phyloP scores from a whole-genome alignment of 768 basidiomycete genomes.

The Boletellus emodensis region DNA sequence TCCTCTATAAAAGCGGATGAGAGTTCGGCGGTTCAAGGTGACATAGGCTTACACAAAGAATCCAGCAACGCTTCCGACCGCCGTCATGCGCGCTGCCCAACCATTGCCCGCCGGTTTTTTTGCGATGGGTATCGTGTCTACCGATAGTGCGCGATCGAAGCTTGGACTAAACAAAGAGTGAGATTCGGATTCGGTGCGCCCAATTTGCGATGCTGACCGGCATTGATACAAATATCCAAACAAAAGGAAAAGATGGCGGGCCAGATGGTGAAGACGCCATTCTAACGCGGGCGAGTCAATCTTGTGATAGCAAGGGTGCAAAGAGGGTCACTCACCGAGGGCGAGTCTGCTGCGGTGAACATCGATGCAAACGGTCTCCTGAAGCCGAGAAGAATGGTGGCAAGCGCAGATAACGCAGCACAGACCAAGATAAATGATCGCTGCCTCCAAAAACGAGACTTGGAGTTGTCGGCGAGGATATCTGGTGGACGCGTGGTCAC shows the following conservation, averaged over 20 bases:
- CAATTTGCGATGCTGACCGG: conserved; percentile 31
- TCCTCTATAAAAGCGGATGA: conserved; percentile 45
- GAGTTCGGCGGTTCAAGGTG: neutral
- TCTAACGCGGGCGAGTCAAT: conserved; percentile 33
- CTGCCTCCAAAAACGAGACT: conserved; percentile 78
- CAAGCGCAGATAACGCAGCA: conserved; percentile 57
- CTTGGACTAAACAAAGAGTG: conserved; percentile 56
- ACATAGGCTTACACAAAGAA: conserved; percentile 72
- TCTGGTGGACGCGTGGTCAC: conserved; percentile 24
- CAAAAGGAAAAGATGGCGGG: conserved; percentile 70
- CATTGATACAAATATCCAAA: conserved; percentile 65
- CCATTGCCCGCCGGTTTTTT: conserved; percentile 86
- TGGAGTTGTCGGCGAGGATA: conserved; percentile 79
- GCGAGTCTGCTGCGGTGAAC: conserved; percentile 34
- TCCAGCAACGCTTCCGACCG: conserved; percentile 78
- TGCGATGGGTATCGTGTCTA: conserved; percentile 73
- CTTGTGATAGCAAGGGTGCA: neutral
- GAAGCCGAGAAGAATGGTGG: conserved; percentile 83
- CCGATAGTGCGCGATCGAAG: conserved; percentile 86
- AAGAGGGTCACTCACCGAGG: conserved; percentile 28
- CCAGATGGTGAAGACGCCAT: conserved; percentile 64
- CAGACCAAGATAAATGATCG: conserved; percentile 82
- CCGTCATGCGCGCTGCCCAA: conserved; percentile 93
- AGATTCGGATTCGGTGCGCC: neutral
- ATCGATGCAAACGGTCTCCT: conserved; percentile 61